Conservation (phyloP, 768 basidiomycete genomes). For the Lentinus brumalis region DNA sequence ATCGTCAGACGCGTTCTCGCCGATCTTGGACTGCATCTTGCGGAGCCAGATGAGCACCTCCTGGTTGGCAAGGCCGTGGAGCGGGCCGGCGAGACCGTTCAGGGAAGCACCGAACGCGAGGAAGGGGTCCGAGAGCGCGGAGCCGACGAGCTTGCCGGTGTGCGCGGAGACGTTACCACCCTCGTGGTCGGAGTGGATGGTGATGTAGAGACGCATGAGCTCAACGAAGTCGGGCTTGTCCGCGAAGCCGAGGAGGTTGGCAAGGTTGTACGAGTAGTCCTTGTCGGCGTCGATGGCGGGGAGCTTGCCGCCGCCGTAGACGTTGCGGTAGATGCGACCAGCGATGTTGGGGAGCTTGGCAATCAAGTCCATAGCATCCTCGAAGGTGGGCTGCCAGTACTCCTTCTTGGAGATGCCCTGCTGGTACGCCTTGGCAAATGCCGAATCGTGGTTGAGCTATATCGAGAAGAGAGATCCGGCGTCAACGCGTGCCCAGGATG, state of each 20-base stretch:
- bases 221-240: conserved; percentile 89
- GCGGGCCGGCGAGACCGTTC: conserved; percentile 95
- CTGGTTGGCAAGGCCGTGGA: conserved; percentile 97
- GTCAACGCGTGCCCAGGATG: neutral
- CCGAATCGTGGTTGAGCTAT: conserved; percentile 91
- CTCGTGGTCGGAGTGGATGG: conserved; percentile 98
- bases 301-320: conserved; percentile 86
- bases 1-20: conserved; percentile 82
- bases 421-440: conserved; percentile 94
- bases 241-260: conserved; percentile 89
- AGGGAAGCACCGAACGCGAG: conserved; percentile 89
- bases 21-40: conserved; percentile 90
- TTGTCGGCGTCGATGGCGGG: conserved; percentile 81
- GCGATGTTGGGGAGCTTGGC: conserved; percentile 98
- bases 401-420: conserved; percentile 92
- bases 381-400: conserved; percentile 95
- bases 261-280: conserved; percentile 89
- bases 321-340: conserved; percentile 87
- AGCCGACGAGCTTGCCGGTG: conserved; percentile 90
- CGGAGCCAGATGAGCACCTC: conserved; percentile 94
- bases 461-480: conserved; percentile 14
- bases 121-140: conserved; percentile 97
- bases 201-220: conserved; percentile 93
- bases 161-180: conserved; percentile 98
- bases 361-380: conserved; percentile 92